Percentiles rank a stretch among this genome's conserved stretches.
These are phyloP conservation scores for Alternaria ventricosa DNA, from an alignment of 2,329 filamentous ascomycete species.

Conservation along the genomic window DNA sequence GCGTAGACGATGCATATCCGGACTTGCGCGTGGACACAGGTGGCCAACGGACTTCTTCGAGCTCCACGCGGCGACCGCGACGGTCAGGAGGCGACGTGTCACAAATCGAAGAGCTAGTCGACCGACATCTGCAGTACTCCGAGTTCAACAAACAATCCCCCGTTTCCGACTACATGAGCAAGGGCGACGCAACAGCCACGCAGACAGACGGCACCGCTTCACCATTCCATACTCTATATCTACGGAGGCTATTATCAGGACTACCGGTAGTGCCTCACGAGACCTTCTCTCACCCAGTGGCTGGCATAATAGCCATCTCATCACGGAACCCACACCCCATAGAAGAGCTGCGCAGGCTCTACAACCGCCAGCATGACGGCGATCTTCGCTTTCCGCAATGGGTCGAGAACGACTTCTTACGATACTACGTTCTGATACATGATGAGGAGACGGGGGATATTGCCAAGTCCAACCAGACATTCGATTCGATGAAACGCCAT, in stretches of 20 bases:
- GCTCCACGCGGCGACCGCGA: constrained; percentile 42
- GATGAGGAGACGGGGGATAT: constrained; percentile 97
- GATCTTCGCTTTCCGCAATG: constrained; percentile 77
- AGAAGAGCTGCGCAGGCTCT: constrained; percentile 83
- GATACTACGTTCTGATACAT: constrained; percentile 96
- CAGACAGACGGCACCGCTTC: constrained; percentile 58
- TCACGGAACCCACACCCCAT: constrained; percentile 84
- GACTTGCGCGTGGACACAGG: constrained; percentile 43
- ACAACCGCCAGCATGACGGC: constrained; percentile 82
- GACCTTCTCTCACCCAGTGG: constrained; percentile 92
- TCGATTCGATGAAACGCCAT: constrained; percentile 99
- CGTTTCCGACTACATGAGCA: constrained; percentile 53
- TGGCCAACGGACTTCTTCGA: constrained; percentile 33
- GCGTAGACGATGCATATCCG: constrained; percentile 64
- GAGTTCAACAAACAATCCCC: constrained; percentile 60
- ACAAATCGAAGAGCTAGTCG: constrained; percentile 80
- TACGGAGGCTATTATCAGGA: constrained; percentile 82
- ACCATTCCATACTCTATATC: constrained; percentile 83
- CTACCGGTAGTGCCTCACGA: constrained; percentile 83
- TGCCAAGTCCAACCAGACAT: constrained; percentile 83
- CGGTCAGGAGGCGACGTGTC: constrained; percentile 62
- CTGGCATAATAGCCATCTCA: constrained; percentile 93
- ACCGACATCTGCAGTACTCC: constrained; percentile 77
- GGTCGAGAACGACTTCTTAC: constrained; percentile 89
- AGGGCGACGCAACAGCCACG: constrained; percentile 21